Evolutionary conservation across 1,139 yeast species (phyloP).

Genomic region (Blastobotrys indianensis): DNA sequence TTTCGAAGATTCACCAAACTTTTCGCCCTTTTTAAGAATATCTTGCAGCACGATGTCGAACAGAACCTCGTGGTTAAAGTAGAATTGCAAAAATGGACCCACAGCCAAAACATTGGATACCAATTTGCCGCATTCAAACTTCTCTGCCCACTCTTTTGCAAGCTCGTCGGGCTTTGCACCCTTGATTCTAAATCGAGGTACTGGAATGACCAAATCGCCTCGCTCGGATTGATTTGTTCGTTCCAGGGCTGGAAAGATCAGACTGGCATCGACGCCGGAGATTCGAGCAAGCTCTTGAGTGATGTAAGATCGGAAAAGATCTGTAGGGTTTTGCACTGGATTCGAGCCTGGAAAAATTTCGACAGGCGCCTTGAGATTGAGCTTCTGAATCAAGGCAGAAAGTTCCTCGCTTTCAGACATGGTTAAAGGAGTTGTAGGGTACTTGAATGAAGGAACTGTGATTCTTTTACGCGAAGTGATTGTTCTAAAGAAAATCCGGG

Average conservation of each 20-base stretch:
- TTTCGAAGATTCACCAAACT: conserved; percentile 70
- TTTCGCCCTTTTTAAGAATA: conserved; percentile 50
- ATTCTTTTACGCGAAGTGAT: background rate
- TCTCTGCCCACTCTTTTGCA: conserved; percentile 74
- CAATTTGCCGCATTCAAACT: conserved; percentile 49
- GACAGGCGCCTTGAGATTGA: conserved; percentile 28
- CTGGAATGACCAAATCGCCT: conserved; percentile 89
- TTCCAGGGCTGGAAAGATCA: conserved; percentile 83
- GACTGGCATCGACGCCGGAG: conserved; percentile 60
- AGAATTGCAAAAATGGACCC: conserved; percentile 91
- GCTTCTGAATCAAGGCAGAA: conserved; percentile 25
- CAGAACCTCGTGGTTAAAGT: conserved; percentile 61
- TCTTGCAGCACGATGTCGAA: conserved; percentile 68
- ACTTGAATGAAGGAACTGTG: conserved; percentile 8
- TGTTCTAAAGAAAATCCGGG: background rate
- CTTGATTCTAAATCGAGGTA: conserved; percentile 88
- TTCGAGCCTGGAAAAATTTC: conserved; percentile 44
- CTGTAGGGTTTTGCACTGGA: conserved; percentile 73
- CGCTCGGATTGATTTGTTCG: conserved; percentile 81
- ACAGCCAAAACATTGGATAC: conserved; percentile 68
- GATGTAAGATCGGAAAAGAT: conserved; percentile 83
- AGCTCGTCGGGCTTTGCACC: conserved; percentile 72
- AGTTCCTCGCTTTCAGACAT: conserved; percentile 30
- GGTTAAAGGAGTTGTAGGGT: conserved; percentile 17
- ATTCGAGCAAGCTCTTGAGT: conserved; percentile 68